These are phyloP conservation scores for Stromatinia cepivora DNA, from an alignment of 2,329 filamentous ascomycete species.

Conservation along the genomic window DNA sequence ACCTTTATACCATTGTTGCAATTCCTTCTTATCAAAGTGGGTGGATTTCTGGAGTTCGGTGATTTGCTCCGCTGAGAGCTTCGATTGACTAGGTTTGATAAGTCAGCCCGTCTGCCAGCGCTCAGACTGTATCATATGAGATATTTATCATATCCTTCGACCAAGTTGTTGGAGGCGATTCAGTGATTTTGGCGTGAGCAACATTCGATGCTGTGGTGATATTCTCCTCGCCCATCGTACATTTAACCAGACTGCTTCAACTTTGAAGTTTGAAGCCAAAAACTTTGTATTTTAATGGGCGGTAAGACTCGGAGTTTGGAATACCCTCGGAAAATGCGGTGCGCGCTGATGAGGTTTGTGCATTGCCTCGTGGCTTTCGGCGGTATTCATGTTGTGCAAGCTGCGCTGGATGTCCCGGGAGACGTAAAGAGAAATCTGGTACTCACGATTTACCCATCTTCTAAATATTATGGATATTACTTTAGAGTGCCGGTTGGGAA, in stretches of 20 bases:
- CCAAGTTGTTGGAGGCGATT: not conserved
- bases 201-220: not conserved
- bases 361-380: slow-evolving; percentile 16
- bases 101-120: slow-evolving; percentile 16
- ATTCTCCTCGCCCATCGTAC: not conserved
- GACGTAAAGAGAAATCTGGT: slow-evolving; percentile 11
- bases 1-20: slow-evolving; percentile 99
- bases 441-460: slow-evolving; percentile 29
- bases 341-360: slow-evolving; percentile 1
- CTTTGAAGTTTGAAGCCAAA: not conserved
- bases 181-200: not conserved
- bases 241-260: not conserved
- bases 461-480: slow-evolving; percentile 16
- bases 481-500: not conserved
- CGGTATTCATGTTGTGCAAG: slow-evolving; percentile 9
- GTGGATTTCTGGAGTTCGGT: slow-evolving; percentile 93
- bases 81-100: slow-evolving; percentile 74
- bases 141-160: not conserved
- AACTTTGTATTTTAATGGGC: not conserved
- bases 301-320: slow-evolving; percentile 3
- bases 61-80: slow-evolving; percentile 95
- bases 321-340: slow-evolving; percentile 7
- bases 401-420: slow-evolving; percentile 11
- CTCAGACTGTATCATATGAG: not conserved
- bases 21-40: slow-evolving; percentile 98